Evolutionary conservation across 2,329 filamentous ascomycete genomes (phyloP), one percentile per base, ranked within the genome.

Genomic region (Thermoascus crustaceus): DNA sequence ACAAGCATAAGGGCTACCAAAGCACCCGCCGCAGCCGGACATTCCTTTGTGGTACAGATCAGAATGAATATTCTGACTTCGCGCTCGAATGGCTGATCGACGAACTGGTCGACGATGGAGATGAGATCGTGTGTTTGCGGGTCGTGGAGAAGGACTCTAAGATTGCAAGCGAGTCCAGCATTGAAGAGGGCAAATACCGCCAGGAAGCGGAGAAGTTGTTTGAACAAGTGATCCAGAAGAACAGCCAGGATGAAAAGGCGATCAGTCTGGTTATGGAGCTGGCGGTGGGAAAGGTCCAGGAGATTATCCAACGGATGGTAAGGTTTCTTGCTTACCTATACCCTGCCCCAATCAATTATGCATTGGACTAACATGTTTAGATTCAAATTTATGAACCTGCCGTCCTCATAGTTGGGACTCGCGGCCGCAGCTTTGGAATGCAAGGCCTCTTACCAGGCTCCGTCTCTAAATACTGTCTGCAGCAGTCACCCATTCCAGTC

Each of bases 381-480:
- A 94, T 95, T 47, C 80, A 85, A 50, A 81, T 94, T 41, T 89
- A 95, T 59, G 84, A 94, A 54, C 88, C 88, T 3, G 85, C 85
- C 2, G 88, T 94, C 66, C 73, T 95, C 14, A 82, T 95, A 18
- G 88, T 95, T 10, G 88, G 88, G 27, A 94, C 88, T 1, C 77
- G 83, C 49, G 88, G 88, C 30, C 76, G 86, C 36, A 89, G 82
- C 23, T 71, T 94, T 2, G 86, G 87, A 17, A 80, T 94, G 38
- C 87, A 94, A 55, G 85, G 85, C 31, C 69, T 94, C 19, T 75
- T 94, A 26, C 85, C 85, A 32, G 91, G 86, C 44, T 91, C 84
- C 0, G 88, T 94, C 29, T 93, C 85, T 17, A 94, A 94, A 56
- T 95, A 94, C 63, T 94, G 88, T 52, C 72, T 94, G 8, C 88